phyloP scores from a whole-genome alignment of 352 stramenopile species.

The Plasmopara halstedii region DNA sequence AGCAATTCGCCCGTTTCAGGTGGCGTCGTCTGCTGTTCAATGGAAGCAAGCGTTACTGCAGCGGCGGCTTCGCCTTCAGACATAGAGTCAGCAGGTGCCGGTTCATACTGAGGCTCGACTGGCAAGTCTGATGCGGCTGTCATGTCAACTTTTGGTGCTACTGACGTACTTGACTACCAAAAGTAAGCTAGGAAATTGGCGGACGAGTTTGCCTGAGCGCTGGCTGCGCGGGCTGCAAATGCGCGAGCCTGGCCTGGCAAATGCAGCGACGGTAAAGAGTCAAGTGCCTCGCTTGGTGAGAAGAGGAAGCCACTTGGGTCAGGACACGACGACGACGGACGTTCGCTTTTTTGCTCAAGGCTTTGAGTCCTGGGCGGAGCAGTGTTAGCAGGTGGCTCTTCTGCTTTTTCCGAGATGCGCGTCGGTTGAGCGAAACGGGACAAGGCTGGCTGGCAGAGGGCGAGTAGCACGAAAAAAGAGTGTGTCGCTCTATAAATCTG shows the following conservation, averaged over 20 bases:
- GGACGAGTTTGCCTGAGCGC: constrained; percentile 12
- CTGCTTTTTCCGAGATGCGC: constrained; percentile 34
- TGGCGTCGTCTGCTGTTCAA: constrained; percentile 10
- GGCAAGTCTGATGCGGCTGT: constrained; percentile 19
- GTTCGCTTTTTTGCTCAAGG: constrained; percentile 31
- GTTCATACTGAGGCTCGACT: constrained; percentile 23
- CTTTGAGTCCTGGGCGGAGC: constrained; percentile 23
- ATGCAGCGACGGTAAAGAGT: constrained; percentile 11
- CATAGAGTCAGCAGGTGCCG: constrained; percentile 13
- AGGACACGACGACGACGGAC: constrained; percentile 25
- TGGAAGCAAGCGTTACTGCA: constrained; percentile 1
- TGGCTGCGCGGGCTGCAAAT: constrained; percentile 19
- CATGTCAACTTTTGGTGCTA: constrained; percentile 19
- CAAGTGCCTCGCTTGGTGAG: constrained; percentile 17
- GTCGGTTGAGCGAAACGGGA: constrained; percentile 9
- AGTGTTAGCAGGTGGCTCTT: constrained; percentile 22
- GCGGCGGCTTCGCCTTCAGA: constrained; percentile 7
- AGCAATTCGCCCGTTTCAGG: constrained; percentile 23
- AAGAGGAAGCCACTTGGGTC: constrained; percentile 32
- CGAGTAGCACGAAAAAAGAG: constrained; percentile 19
- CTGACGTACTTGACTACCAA: constrained; percentile 3
- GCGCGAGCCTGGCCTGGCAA: constrained; percentile 11
- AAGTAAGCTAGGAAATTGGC: constrained; percentile 7
- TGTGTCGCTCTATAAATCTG: constrained; percentile 13
- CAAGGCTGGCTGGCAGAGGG: constrained; percentile 23